Base-by-base conservation (phyloP, 2,329 filamentous ascomycete species). In the Colletotrichum abscissum region DNA sequence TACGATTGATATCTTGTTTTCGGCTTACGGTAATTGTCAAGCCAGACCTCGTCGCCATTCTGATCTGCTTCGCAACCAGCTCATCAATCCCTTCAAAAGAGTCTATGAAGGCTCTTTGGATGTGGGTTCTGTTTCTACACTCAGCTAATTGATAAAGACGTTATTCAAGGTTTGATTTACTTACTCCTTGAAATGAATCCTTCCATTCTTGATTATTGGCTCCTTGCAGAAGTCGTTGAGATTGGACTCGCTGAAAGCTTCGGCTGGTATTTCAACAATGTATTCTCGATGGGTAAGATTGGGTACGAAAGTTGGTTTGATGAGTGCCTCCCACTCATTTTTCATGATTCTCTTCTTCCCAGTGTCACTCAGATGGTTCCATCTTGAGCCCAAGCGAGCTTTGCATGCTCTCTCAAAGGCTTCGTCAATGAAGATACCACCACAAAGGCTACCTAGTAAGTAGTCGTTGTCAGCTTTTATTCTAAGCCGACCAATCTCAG, bases 371-470 rank as follows among this genome's bases (percentile, higher is more conserved):
- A 76, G n/a, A 0, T 33, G 59, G 0, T 56, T 0, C 78, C 78
- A 80, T 0, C 64, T n/a, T 0, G 9, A 1, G 0, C 5, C 8
- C 0, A 69, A 1, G 0, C 82, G 14, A 8, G 79, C 81, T 0
- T 5, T 9, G 33, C 77, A 73, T 3, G 86, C 68, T 1, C 82
- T 60, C 0, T 64, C 1, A n/a, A 86, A 86, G 0, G 49, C 68
- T 4, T 86, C 78, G 35, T 86, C 83, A 0, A 86, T 77, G 22
- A 86, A 84, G 0, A 84, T 76, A 0, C 77, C 83, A 1, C 85
- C 84, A 4, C 82, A 85, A 0, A 86, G 76, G 0, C 46, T 80
- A 2, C 83, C 84, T 84, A n/a, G 16, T 42, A 19, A 19, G 4
- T 19, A 42, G 11, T 1, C 2, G 14, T 42, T 42, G 16, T 42